These are phyloP conservation scores for Suillus cothurnatus DNA, from an alignment of 768 basidiomycete species.

Conservation along the genomic window DNA sequence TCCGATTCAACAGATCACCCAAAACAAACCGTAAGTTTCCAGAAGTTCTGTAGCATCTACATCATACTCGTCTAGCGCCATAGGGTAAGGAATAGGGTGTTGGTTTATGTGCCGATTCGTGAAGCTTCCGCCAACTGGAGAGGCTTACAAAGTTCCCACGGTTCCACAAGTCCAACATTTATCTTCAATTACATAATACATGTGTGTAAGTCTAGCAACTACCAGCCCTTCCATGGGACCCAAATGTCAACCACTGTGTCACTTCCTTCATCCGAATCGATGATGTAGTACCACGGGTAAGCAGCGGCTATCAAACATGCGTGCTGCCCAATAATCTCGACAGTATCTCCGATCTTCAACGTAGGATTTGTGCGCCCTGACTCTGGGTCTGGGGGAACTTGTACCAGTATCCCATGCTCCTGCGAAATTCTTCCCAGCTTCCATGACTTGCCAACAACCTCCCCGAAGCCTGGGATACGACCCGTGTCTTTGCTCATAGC, in stretches of 20 bases:
- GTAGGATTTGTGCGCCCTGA: slow-evolving; percentile 16
- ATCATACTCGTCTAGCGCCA: slow-evolving; percentile 68
- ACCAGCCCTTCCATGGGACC: slow-evolving; percentile 95
- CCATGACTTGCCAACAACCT: slow-evolving; percentile 69
- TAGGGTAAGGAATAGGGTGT: slow-evolving; percentile 32
- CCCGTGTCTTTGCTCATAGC: slow-evolving; percentile 90
- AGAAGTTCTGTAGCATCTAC: slow-evolving; percentile 88
- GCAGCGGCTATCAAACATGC: slow-evolving; percentile 82
- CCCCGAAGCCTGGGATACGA: slow-evolving; percentile 69
- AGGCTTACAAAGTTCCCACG: neutral
- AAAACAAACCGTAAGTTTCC: slow-evolving; percentile 83
- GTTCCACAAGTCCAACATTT: neutral
- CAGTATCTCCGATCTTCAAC: slow-evolving; percentile 57
- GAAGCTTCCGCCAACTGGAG: neutral
- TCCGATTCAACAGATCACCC: neutral
- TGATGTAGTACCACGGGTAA: slow-evolving; percentile 83
- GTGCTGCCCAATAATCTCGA: slow-evolving; percentile 83
- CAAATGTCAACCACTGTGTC: slow-evolving; percentile 74
- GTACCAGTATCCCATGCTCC: slow-evolving; percentile 76
- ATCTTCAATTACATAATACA: slow-evolving; percentile 7
- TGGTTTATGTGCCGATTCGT: neutral
- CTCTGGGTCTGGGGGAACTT: slow-evolving; percentile 25
- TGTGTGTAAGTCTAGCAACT: neutral
- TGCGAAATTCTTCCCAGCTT: slow-evolving; percentile 65
- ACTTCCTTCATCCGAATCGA: slow-evolving; percentile 61